phyloP scores from a whole-genome alignment of 192 early-diverging fungal species.

The Backusella psychrophila region DNA sequence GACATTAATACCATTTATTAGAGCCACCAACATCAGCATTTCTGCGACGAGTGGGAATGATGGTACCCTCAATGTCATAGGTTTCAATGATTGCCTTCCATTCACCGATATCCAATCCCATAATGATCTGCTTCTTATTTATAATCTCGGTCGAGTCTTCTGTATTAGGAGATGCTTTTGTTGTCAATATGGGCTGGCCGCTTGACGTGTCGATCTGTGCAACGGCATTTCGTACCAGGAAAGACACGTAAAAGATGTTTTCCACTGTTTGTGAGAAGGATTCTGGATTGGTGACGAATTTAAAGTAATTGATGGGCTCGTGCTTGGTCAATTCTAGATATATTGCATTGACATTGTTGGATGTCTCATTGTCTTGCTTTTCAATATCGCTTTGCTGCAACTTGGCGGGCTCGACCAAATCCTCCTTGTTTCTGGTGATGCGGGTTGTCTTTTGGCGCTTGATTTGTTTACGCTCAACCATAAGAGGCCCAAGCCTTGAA shows the following conservation, averaged over 20 bases:
- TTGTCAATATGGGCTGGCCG: conserved; percentile 64
- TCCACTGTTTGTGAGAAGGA: conserved; percentile 94
- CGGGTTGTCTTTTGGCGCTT: conserved; percentile 25
- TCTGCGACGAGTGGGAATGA: conserved; percentile 60
- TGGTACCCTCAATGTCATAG: conserved; percentile 56
- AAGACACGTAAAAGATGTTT: conserved; percentile 98
- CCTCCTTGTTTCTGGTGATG: conserved; percentile 45
- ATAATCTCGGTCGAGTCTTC: conserved; percentile 66
- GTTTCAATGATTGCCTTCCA: conserved; percentile 72
- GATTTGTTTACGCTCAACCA: conserved; percentile 56
- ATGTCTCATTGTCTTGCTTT: conserved; percentile 85
- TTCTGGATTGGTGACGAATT: conserved; percentile 85
- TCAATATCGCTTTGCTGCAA: conserved; percentile 70
- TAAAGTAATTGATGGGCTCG: conserved; percentile 72
- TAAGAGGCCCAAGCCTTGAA: conserved; percentile 68
- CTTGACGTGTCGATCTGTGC: conserved; percentile 71
- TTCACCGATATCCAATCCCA: conserved; percentile 62
- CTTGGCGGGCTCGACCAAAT: conserved; percentile 41
- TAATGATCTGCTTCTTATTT: conserved; percentile 76
- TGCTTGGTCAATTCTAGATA: conserved; percentile 53
- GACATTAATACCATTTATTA: neutral
- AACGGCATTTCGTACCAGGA: conserved; percentile 84
- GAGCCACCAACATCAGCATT: neutral
- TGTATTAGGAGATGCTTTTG: conserved; percentile 64
- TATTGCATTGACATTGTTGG: conserved; percentile 73